Base-by-base conservation (phyloP, 306 rosid genomes). In the Amphicarpaea edgeworthii region DNA sequence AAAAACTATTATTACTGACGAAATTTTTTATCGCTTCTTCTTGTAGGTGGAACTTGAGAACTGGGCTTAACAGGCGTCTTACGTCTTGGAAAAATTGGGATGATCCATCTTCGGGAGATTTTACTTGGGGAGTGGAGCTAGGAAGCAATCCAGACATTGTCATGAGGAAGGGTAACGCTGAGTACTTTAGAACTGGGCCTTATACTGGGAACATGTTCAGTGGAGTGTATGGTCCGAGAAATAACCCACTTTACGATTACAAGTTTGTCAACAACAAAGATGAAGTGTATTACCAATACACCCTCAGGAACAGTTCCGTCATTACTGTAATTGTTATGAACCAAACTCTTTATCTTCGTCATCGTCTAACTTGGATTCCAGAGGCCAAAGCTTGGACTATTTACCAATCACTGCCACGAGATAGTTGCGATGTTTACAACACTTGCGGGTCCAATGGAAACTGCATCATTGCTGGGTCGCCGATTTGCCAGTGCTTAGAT, bases 121-220 rank as follows among this genome's bases (percentile, higher is more conserved):
- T 55, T 0, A 11, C 34, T 10, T 23, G 3, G 37, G 62, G 34
- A 12, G 12, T 55, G 7, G 37, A 3, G 0, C 1, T 55, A 11
- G 32, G 34, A 21, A 23, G n/a, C 34, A 55, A 55, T 1, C 62
- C 62, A 10, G 34, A 55, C 1, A 20, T 55, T 12, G 62, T 24
- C 2, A 55, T 10, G 8, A 11, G 62, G 62, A 55, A 55, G 37
- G 62, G 37, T 12, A 0, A 3, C 1, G 62, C 4, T 55, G 62
- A 55, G 62, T 55, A 23, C 37, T 55, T 21, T 5, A 55, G 62
- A 8, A 55, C 34, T 5, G 67, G 67, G 9, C 67, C 67, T 30
- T 28, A 2, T 3, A 60, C 5, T 14, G 43, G 67, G 10, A 0
- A 3, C 8, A 9, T 1, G 67, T 28, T 30, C 7, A 30, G 6